Percentiles rank a stretch among this genome's conserved stretches.
Conservation (phyloP, 345 rosid species). For the Eucalyptus cloeziana region DNA sequence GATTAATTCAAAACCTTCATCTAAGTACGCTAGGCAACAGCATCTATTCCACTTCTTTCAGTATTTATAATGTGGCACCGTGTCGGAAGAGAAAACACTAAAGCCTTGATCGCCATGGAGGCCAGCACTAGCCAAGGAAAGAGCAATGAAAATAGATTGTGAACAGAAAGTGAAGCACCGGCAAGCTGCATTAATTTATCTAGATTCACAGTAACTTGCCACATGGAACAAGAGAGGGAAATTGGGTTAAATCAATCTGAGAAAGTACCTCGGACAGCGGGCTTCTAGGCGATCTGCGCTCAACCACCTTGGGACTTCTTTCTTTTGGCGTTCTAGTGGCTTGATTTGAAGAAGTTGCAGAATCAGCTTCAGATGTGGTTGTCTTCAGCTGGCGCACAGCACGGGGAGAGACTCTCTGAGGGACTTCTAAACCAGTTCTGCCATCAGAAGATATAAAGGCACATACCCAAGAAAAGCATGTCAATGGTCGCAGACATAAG, state of each 20-base stretch:
- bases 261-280: slow-evolving; percentile 62
- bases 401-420: slow-evolving; percentile 67
- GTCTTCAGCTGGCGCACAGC: slow-evolving; percentile 68
- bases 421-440: slow-evolving; percentile 61
- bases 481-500: not conserved
- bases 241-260: not conserved
- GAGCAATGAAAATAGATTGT: not conserved
- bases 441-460: not conserved
- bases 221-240: not conserved
- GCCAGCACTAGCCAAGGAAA: not conserved
- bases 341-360: slow-evolving; percentile 42
- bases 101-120: not conserved
- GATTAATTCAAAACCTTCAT: not conserved
- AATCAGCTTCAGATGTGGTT: slow-evolving; percentile 34
- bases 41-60: not conserved
- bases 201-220: not conserved
- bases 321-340: slow-evolving; percentile 53
- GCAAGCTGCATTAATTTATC: not conserved
- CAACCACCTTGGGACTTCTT: slow-evolving; percentile 63
- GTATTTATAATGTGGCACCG: not conserved
- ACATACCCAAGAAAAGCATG: not conserved
- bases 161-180: not conserved
- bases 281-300: slow-evolving; percentile 71
- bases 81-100: not conserved
- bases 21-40: not conserved